phyloP scores from a whole-genome alignment of 73 alveolate species.

The Halteria grandinella region DNA sequence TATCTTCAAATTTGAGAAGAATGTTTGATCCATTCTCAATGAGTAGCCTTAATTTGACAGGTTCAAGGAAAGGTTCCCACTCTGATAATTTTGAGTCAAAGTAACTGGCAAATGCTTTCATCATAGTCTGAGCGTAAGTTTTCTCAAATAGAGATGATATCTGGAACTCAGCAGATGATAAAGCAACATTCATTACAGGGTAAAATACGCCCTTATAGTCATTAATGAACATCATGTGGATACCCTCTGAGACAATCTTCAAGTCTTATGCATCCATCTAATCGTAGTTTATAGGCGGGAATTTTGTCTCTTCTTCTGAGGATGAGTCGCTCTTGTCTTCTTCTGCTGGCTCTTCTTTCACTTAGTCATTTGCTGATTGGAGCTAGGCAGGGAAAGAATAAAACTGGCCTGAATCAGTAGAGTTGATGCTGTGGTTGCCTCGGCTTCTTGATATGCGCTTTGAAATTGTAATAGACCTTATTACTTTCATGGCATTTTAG shows the following conservation, averaged over 20 bases:
- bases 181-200: slow-evolving; percentile 51
- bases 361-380: too few species aligned
- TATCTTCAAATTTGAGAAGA: not conserved
- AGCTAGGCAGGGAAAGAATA: too few species aligned
- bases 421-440: too few species aligned
- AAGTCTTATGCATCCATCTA: too few species aligned
- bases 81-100: slow-evolving; percentile 54
- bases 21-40: slow-evolving; percentile 9
- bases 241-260: slow-evolving; percentile 25
- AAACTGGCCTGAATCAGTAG: too few species aligned
- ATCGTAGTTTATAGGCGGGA: too few species aligned
- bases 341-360: too few species aligned
- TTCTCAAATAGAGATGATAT: slow-evolving; percentile 4
- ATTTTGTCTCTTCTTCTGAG: too few species aligned
- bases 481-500: too few species aligned
- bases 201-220: slow-evolving; percentile 47
- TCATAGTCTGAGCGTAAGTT: slow-evolving; percentile 41
- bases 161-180: slow-evolving; percentile 43
- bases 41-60: not conserved
- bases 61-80: slow-evolving; percentile 67
- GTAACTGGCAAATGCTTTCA: slow-evolving; percentile 22
- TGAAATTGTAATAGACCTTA: too few species aligned
- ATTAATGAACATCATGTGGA: slow-evolving; percentile 44
- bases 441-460: too few species aligned
- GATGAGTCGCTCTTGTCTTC: too few species aligned